Evolutionary conservation across 129 eudicot genomes (phyloP).

Genomic region (Centaurea solstitialis): DNA sequence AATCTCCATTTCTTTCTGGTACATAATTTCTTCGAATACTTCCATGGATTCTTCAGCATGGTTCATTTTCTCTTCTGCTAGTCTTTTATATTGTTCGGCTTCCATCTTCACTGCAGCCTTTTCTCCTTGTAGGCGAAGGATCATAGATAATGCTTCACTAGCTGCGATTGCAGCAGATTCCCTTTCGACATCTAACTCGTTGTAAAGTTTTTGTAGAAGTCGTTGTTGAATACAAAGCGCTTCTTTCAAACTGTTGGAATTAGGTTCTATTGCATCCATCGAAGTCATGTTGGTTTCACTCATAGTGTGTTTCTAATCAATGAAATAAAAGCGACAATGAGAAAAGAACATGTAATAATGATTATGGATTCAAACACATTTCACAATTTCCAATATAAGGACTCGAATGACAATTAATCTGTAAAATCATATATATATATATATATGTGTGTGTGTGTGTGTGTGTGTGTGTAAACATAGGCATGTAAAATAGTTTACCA

Average conservation of each 20-base stretch:
- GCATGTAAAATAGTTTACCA: conserved; percentile 9
- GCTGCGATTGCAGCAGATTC: conserved; percentile 88
- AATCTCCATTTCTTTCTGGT: conserved; percentile 88
- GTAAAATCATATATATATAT: background rate
- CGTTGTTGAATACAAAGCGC: conserved; percentile 72
- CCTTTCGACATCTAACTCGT: conserved; percentile 83
- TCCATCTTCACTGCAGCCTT: conserved; percentile 88
- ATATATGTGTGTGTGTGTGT: too few species aligned
- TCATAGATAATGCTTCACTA: conserved; percentile 83
- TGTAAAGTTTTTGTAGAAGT: conserved; percentile 79
- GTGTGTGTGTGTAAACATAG: background rate
- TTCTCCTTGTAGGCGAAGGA: conserved; percentile 83
- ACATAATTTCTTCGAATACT: conserved; percentile 58
- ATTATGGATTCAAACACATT: background rate
- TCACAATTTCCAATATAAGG: background rate
- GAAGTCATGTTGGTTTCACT: conserved; percentile 27
- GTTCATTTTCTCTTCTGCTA: conserved; percentile 82
- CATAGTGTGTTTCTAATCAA: conserved; percentile 19
- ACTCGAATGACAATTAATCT: background rate
- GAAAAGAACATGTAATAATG: background rate
- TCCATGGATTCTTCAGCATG: conserved; percentile 79
- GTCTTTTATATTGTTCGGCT: conserved; percentile 85
- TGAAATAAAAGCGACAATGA: background rate
- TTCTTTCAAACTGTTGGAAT: conserved; percentile 46
- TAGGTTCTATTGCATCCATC: conserved; percentile 29